Percentiles rank a stretch among this genome's conserved stretches.
Evolutionary conservation across 768 basidiomycete species (phyloP).

Genomic region (Hydnum rufescens): DNA sequence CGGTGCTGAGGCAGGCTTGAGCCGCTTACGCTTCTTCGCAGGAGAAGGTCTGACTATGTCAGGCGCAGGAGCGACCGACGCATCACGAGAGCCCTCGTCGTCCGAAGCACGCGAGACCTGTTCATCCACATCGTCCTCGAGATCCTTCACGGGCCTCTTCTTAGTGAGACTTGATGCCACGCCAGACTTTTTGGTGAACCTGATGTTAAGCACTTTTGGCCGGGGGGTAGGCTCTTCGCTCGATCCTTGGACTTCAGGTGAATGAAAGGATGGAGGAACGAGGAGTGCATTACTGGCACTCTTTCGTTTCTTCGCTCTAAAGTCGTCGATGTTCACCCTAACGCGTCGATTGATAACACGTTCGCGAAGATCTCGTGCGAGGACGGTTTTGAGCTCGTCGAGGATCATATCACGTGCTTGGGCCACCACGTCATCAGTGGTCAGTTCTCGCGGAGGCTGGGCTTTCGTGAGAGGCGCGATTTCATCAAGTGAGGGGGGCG

Average conservation of each 20-base stretch:
- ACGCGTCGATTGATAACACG: conserved; percentile 37
- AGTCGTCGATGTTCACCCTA: conserved; percentile 27
- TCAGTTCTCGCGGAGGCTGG: not conserved
- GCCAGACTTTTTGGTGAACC: conserved; percentile 1
- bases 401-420: conserved; percentile 17
- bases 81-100: not conserved
- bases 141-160: not conserved
- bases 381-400: conserved; percentile 30
- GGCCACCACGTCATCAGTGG: not conserved
- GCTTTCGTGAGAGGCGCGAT: no score
- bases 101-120: not conserved
- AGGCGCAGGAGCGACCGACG: not conserved
- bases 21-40: conserved; percentile 18
- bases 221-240: not conserved
- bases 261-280: not conserved
- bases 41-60: not conserved
- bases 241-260: not conserved
- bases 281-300: no score
- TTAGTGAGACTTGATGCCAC: not conserved
- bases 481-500: conserved; percentile 16
- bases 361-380: conserved; percentile 49
- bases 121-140: not conserved
- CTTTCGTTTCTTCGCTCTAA: not conserved
- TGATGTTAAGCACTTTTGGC: not conserved
- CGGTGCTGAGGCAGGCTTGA: no score